phyloP scores from a whole-genome alignment of 306 rosid genomes.

The Casuarina equisetifolia region DNA sequence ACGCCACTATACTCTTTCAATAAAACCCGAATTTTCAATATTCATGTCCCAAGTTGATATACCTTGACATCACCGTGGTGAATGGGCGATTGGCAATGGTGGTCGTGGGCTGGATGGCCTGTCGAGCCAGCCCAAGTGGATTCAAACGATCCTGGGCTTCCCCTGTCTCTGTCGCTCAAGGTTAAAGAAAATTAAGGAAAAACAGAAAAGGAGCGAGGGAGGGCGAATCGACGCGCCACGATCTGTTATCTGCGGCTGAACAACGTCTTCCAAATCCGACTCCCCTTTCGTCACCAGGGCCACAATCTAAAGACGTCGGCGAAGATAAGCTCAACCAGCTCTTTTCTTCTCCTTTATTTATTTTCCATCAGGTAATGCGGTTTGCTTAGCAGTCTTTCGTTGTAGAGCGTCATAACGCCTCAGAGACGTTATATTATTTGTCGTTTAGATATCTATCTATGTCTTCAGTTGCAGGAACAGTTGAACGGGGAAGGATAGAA shows the following conservation, averaged over 20 bases:
- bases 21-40: no score
- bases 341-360: not conserved
- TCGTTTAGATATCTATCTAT: not conserved
- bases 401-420: not conserved
- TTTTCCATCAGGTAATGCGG: not conserved
- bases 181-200: not conserved
- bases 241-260: not conserved
- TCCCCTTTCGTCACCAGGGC: not conserved
- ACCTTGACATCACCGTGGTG: no score
- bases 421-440: not conserved
- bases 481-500: constrained; percentile 14
- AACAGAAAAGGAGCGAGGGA: not conserved
- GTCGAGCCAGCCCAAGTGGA: not conserved
- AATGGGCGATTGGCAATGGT: not conserved
- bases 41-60: no score
- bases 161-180: not conserved
- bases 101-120: not conserved
- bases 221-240: not conserved
- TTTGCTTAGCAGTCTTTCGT: not conserved
- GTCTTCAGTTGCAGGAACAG: constrained; percentile 12
- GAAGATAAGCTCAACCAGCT: not conserved
- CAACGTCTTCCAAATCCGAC: not conserved
- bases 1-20: no score
- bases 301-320: not conserved
- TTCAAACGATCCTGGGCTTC: not conserved